Evolutionary conservation across 2,329 filamentous ascomycete species (phyloP).

Genomic region (Aspergillus novofumigatus): DNA sequence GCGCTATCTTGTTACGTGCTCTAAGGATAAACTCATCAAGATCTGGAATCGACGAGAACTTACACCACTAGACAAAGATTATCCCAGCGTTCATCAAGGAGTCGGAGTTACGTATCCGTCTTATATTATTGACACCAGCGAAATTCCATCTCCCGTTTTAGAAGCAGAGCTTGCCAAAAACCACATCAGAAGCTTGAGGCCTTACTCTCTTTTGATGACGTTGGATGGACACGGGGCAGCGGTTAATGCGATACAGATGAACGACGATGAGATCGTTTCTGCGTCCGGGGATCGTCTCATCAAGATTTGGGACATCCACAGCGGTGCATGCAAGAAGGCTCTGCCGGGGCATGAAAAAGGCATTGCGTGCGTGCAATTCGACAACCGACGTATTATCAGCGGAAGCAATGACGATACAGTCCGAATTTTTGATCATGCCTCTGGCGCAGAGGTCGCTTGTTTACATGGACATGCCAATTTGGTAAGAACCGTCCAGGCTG

Average conservation of each 20-base stretch:
- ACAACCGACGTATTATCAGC: slow-evolving; percentile 87
- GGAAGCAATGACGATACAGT: slow-evolving; percentile 96
- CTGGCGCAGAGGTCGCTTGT: slow-evolving; percentile 83
- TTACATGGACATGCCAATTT: slow-evolving; percentile 76
- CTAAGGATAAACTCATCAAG: slow-evolving; percentile 95
- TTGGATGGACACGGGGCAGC: slow-evolving; percentile 84
- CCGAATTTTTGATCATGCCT: slow-evolving; percentile 85
- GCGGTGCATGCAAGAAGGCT: slow-evolving; percentile 69
- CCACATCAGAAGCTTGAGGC: slow-evolving; percentile 46
- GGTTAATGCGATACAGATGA: slow-evolving; percentile 92
- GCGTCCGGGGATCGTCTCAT: slow-evolving; percentile 91
- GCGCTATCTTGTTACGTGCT: slow-evolving; percentile 89
- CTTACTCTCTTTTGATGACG: slow-evolving; percentile 73
- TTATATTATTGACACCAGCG: slow-evolving; percentile 52
- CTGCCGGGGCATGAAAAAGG: slow-evolving; percentile 87
- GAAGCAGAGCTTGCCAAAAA: slow-evolving; percentile 42
- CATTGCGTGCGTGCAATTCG: slow-evolving; percentile 96
- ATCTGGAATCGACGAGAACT: slow-evolving; percentile 81
- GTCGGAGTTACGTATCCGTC: slow-evolving; percentile 46
- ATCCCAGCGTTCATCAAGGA: slow-evolving; percentile 41
- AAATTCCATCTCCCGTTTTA: slow-evolving; percentile 37
- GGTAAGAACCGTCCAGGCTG: slow-evolving; percentile 90
- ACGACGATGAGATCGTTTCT: slow-evolving; percentile 81
- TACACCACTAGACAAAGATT: slow-evolving; percentile 43
- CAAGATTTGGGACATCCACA: slow-evolving; percentile 90